Evolutionary conservation across 495 filamentous ascomycete species (phyloP).

Genomic region (Venustampulla echinocandica): DNA sequence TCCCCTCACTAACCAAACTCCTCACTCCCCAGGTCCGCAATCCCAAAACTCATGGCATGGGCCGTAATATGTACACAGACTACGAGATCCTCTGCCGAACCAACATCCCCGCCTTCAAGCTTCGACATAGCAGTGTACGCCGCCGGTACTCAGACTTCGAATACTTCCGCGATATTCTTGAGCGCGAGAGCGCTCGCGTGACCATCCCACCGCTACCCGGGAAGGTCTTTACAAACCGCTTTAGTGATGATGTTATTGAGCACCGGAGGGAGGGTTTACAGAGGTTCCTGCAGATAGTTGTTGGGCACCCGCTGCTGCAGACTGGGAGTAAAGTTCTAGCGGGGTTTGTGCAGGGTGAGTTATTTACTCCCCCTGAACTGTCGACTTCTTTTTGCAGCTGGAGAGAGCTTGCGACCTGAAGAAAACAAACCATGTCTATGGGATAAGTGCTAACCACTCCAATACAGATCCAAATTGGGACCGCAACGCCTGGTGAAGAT

Average conservation of each 20-base stretch:
- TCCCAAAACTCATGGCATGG: slow-evolving; percentile 90
- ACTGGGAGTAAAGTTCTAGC: slow-evolving; percentile 95
- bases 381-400: neutral
- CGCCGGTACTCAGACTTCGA: slow-evolving; percentile 96
- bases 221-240: slow-evolving; percentile 97
- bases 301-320: slow-evolving; percentile 91
- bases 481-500: slow-evolving; percentile 59
- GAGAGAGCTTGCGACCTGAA: no score
- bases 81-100: slow-evolving; percentile 96
- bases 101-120: slow-evolving; percentile 98
- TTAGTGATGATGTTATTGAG: slow-evolving; percentile 98
- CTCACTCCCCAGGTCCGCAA: slow-evolving; percentile 70
- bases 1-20: slow-evolving; percentile 1
- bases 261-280: slow-evolving; percentile 85
- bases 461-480: slow-evolving; percentile 71
- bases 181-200: slow-evolving; percentile 87
- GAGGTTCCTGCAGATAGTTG: slow-evolving; percentile 94
- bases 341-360: slow-evolving; percentile 89
- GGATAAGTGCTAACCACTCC: no score
- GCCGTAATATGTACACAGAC: slow-evolving; percentile 94
- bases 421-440: no score
- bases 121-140: slow-evolving; percentile 71
- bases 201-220: slow-evolving; percentile 93
- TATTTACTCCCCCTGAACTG: neutral
- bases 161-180: slow-evolving; percentile 95